Base-by-base conservation (phyloP, 108 stramenopile genomes). In the Stephanodiscus triporus region DNA sequence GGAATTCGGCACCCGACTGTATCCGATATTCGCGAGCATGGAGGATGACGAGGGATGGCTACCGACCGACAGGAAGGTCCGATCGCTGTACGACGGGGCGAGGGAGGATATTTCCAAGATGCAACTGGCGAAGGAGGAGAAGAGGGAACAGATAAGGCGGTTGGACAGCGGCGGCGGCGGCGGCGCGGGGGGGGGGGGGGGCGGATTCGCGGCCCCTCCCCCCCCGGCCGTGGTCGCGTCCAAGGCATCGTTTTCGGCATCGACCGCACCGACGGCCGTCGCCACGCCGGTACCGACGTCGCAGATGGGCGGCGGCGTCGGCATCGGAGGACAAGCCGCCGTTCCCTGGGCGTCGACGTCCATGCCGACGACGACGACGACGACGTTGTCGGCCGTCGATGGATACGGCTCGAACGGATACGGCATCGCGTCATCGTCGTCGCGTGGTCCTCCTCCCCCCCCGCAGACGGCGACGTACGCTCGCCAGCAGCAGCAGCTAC, bases 41-140 rank as follows among this genome's bases (percentile, higher is more conserved):
- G 92, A 93, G 77, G 92, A 93, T 37, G 82, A 70, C 22, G 78
- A 91, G 70, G 85, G 84, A 36, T 93, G 87, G 85, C 68, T 93
- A 48, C 92, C 92, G 7, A 89, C 89, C 23, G 89, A 89, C 68
- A 70, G 92, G n/a, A 86, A 89, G 53, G 84, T 93, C 16, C 63
- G 92, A 37, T 76, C 78, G 10, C 73, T 93, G 49, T 93, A 93
- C 66, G 92, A 93, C 79, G 55, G 55, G n/a, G 75, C 77, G 10
- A 65, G 92, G 14, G 61, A 73, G 20, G 92, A 93, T 66, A 80
- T 93, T 37, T 82, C 80, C 23, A 60, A 61, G 36, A 78, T 89
- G 66, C 83, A 85, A 20, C 53, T 72, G 26, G 20, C 67, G 24
- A 81, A 81, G 76, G 80, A 55, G 22, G 78, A 84, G 20, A 84